phyloP scores from a whole-genome alignment of 352 stramenopile genomes.

The Pythium grandisporangium region DNA sequence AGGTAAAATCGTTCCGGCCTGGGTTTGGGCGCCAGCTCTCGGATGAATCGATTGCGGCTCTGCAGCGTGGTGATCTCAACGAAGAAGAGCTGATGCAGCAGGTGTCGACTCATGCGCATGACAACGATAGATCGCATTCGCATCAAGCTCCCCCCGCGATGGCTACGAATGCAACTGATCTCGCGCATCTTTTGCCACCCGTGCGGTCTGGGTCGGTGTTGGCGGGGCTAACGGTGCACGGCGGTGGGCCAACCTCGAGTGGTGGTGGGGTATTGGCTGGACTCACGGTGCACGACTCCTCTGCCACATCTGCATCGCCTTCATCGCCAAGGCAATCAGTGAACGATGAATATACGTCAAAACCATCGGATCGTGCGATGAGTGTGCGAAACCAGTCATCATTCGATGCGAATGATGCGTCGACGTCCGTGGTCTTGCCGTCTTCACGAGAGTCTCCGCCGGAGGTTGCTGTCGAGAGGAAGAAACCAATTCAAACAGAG shows the following conservation, averaged over 20 bases:
- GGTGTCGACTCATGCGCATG: too few species aligned
- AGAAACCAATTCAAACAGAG: conserved; percentile 14
- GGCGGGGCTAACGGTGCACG: conserved; percentile 52
- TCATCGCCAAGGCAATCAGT: conserved; percentile 12
- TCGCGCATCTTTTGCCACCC: conserved; percentile 57
- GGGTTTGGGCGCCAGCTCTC: conserved; percentile 79
- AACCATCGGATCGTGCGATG: conserved; percentile 21
- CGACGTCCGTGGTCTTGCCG: conserved; percentile 14
- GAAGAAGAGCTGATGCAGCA: conserved; percentile 58
- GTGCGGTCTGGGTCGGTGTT: conserved; percentile 38
- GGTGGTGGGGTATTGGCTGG: conserved; percentile 42
- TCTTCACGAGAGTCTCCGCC: conserved; percentile 8
- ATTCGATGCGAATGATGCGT: conserved; percentile 11
- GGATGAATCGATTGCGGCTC: conserved; percentile 64
- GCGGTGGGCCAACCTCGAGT: conserved; percentile 1
- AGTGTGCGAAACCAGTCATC: conserved; percentile 23
- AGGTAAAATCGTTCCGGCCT: conserved; percentile 79
- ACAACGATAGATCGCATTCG: too few species aligned
- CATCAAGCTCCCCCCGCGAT: conserved; percentile 6
- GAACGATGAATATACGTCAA: conserved; percentile 7
- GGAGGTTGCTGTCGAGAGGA: conserved; percentile 13
- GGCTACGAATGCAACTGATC: conserved; percentile 36
- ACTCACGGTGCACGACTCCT: conserved; percentile 50
- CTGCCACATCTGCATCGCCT: conserved; percentile 17
- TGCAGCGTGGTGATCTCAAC: conserved; percentile 71